phyloP scores from a whole-genome alignment of 2,329 filamentous ascomycete species.

The Ophiostoma ulmi region DNA sequence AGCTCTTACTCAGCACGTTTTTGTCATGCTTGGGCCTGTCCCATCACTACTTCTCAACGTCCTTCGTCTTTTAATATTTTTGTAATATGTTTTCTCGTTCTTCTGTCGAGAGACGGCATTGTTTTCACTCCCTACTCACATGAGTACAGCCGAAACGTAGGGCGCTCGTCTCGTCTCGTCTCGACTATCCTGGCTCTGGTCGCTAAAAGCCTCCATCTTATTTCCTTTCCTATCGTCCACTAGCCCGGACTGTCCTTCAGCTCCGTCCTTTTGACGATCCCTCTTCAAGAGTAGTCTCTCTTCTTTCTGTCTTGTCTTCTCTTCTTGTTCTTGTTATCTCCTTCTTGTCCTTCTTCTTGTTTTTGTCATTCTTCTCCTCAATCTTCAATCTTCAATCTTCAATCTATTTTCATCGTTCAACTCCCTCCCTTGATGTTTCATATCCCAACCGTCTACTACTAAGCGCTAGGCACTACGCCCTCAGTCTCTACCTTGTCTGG shows the following conservation, averaged over 20 bases:
- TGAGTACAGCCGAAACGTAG: constrained; percentile 4
- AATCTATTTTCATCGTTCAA: not conserved
- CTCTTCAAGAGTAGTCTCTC: constrained; percentile 2
- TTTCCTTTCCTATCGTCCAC: not conserved
- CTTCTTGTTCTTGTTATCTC: not conserved
- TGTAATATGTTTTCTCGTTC: too few relatives aligned
- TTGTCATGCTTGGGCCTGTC: not conserved
- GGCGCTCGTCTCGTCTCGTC: constrained; percentile 2
- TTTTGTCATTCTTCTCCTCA: not conserved
- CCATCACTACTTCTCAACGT: not conserved
- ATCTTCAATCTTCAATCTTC: not conserved
- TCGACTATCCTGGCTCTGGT: constrained; percentile 5
- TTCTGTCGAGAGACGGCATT: too few relatives aligned
- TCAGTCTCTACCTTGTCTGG: not conserved
- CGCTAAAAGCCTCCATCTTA: constrained; percentile 10
- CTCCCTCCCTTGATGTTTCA: not conserved
- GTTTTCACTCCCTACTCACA: not conserved
- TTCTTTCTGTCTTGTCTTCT: not conserved
- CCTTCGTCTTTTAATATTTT: not conserved
- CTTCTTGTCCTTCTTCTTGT: not conserved
- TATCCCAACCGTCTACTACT: not conserved
- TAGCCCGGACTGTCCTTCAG: constrained; percentile 7
- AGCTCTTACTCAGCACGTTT: not conserved
- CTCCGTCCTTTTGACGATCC: constrained; percentile 6
- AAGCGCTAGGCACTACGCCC: not conserved